Percentiles rank a stretch among this genome's conserved stretches.
These are phyloP conservation scores for Camellia granthamiana DNA, from an alignment of 148 eudicot species.

Conservation along the genomic window DNA sequence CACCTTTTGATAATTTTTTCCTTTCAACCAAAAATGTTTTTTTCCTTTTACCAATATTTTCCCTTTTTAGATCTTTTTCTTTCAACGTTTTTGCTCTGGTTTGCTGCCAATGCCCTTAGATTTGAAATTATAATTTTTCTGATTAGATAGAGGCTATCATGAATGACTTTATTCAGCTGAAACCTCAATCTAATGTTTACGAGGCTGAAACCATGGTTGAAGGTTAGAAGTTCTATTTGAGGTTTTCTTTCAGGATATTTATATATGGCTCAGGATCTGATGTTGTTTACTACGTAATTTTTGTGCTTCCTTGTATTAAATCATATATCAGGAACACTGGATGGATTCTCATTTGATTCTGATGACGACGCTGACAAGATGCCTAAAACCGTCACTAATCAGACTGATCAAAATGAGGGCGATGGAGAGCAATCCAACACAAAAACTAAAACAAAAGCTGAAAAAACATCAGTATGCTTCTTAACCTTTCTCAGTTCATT, in stretches of 20 bases:
- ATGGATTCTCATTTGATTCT: slow-evolving; percentile 90
- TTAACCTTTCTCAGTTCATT: background rate
- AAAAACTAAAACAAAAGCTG: slow-evolving; percentile 59
- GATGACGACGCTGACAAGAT: slow-evolving; percentile 83
- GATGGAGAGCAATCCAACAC: slow-evolving; percentile 51
- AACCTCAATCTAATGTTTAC: slow-evolving; percentile 82
- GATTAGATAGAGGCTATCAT: slow-evolving; percentile 89
- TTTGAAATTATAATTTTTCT: slow-evolving; percentile 10
- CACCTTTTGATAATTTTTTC: background rate
- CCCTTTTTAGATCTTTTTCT: background rate
- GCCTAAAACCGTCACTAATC: slow-evolving; percentile 37
- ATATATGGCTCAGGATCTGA: background rate
- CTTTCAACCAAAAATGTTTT: background rate
- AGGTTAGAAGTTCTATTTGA: slow-evolving; percentile 45
- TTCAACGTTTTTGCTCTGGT: background rate
- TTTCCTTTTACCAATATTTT: slow-evolving; percentile 4
- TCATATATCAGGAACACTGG: slow-evolving; percentile 65
- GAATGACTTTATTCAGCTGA: slow-evolving; percentile 94
- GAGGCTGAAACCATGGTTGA: slow-evolving; percentile 97
- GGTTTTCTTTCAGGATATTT: slow-evolving; percentile 6
- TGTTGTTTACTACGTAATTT: background rate
- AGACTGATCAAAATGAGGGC: slow-evolving; percentile 58
- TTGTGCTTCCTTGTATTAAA: slow-evolving; percentile 12
- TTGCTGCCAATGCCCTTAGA: slow-evolving; percentile 4
- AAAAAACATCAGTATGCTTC: slow-evolving; percentile 53